Evolutionary conservation across 2,329 filamentous ascomycete species (phyloP).

Genomic region (Penicillium nordicum): DNA sequence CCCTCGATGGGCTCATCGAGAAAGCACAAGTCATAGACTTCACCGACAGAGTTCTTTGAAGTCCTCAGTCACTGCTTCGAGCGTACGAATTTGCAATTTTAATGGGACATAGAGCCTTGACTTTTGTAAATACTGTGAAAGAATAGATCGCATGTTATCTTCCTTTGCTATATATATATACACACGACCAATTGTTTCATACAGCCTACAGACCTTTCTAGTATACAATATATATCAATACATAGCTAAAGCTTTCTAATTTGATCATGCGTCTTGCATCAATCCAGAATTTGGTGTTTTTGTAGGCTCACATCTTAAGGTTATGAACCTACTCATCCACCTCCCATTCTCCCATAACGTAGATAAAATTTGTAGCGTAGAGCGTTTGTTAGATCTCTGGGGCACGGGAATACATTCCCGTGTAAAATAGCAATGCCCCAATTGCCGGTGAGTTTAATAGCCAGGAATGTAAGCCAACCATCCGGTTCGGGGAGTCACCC

Average conservation of each 20-base stretch:
- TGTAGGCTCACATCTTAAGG: not conserved
- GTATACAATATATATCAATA: not conserved
- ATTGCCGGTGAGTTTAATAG: not conserved
- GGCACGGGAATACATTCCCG: not conserved
- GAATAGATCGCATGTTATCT: not conserved
- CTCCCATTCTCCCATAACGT: not conserved
- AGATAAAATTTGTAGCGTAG: not conserved
- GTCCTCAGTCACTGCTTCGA: too few relatives aligned
- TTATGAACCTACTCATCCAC: not conserved
- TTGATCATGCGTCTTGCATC: not conserved
- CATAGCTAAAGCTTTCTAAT: not conserved
- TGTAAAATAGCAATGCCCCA: not conserved
- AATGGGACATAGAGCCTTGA: not conserved
- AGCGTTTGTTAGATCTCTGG: not conserved
- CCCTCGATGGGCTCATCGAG: constrained; percentile 28
- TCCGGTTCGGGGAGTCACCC: not conserved
- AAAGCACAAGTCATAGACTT: constrained; percentile 40
- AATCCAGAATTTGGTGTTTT: not conserved
- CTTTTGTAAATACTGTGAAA: not conserved
- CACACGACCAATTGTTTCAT: not conserved
- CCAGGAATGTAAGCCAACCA: constrained; percentile 15
- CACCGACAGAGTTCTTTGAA: constrained; percentile 22
- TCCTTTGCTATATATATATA: not conserved
- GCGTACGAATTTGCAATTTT: not conserved
- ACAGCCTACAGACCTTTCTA: not conserved